Evolutionary conservation across 2,329 filamentous ascomycete genomes (phyloP).

Genomic region (Endothia cerciana): DNA sequence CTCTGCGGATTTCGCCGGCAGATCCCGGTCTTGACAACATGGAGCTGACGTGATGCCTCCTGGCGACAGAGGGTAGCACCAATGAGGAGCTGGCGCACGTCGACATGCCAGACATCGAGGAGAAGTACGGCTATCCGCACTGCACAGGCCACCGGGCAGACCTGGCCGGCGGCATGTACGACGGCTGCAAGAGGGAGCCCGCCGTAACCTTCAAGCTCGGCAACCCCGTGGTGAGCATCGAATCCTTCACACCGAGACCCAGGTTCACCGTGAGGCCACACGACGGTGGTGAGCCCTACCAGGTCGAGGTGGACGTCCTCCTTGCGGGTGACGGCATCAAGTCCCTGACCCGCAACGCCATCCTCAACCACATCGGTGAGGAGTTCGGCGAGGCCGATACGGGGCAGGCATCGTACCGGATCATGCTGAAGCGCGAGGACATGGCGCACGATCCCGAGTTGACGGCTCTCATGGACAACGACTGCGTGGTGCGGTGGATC

Average conservation of each 20-base stretch:
- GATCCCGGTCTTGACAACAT: neutral
- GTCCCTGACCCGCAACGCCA: conserved; percentile 51
- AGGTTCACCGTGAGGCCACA: conserved; percentile 63
- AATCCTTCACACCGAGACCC: conserved; percentile 62
- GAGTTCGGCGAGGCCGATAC: conserved; percentile 66
- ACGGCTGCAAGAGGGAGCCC: conserved; percentile 66
- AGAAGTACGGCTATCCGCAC: conserved; percentile 74
- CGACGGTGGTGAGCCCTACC: conserved; percentile 56
- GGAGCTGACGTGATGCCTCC: conserved; percentile 6
- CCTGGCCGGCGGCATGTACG: conserved; percentile 69
- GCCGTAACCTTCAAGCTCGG: conserved; percentile 72
- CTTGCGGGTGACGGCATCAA: conserved; percentile 62
- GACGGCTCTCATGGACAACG: conserved; percentile 66
- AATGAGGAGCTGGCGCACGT: conserved; percentile 73
- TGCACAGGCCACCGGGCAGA: conserved; percentile 79
- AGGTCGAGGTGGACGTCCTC: conserved; percentile 57
- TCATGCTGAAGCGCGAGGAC: conserved; percentile 71
- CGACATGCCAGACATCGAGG: conserved; percentile 66
- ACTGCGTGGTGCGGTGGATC: conserved; percentile 75
- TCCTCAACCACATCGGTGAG: conserved; percentile 58
- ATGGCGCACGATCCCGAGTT: conserved; percentile 70
- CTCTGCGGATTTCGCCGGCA: too few species aligned
- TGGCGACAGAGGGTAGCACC: conserved; percentile 61
- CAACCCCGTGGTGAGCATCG: conserved; percentile 57
- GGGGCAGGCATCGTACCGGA: conserved; percentile 77